Evolutionary conservation across 2,329 filamentous ascomycete genomes (phyloP).

Genomic region (Fusarium staphyleae): DNA sequence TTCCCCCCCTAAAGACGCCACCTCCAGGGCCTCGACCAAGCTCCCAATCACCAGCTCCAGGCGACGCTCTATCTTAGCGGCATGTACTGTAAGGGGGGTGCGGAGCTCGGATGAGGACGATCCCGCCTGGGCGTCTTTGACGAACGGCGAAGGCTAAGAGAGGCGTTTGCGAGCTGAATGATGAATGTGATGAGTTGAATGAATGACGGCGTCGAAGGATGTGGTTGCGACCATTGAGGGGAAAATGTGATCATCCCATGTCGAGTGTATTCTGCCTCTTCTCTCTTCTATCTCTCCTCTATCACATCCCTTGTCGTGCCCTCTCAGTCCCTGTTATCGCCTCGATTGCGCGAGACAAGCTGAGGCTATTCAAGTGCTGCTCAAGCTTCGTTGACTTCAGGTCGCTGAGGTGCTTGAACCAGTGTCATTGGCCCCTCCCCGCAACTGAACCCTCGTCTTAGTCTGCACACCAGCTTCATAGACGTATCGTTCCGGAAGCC

Average conservation of each 20-base stretch:
- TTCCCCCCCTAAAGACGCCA: constrained; percentile 18
- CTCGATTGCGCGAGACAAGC: not conserved
- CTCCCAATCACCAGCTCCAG: constrained; percentile 28
- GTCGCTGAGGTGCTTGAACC: constrained; percentile 12
- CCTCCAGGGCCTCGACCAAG: constrained; percentile 7
- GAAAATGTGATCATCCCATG: not conserved
- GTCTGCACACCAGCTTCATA: not conserved
- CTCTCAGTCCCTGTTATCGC: not conserved
- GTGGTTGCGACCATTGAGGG: not conserved
- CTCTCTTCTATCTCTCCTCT: not conserved
- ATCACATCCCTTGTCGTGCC: not conserved
- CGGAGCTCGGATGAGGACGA: constrained; percentile 23
- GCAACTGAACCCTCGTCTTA: not conserved
- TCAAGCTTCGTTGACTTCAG: no score
- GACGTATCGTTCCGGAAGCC: no score
- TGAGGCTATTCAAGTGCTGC: no score
- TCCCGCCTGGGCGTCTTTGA: constrained; percentile 18
- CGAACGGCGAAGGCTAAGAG: not conserved
- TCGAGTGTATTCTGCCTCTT: not conserved
- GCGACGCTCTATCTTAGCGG: constrained; percentile 23
- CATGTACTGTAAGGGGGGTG: constrained; percentile 18
- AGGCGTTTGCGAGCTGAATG: not conserved
- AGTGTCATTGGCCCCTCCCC: constrained; percentile 1
- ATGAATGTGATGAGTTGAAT: not conserved
- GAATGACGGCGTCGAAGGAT: no score